Base-by-base conservation (phyloP, 1,139 yeast genomes). In the Taphrina flavorubra region DNA sequence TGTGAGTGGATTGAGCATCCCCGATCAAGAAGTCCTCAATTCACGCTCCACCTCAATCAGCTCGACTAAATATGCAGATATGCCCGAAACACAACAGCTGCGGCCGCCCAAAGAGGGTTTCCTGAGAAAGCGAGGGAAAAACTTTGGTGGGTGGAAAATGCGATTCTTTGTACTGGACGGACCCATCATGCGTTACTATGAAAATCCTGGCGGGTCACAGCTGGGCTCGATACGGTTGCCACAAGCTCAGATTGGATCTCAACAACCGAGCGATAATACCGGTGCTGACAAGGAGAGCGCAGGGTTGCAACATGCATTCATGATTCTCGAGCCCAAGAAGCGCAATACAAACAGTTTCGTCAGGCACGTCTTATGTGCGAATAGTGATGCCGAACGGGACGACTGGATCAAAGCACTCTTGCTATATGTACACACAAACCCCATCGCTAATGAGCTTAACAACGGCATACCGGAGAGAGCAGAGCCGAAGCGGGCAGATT, bases 291-390 rank as follows among this genome's bases (percentile, higher is more conserved):
- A 71, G 34, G 70, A 70, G 16, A 73, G 73, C 6, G 84, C 85
- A 70, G 91, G 92, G 1, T 88, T 87, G 68, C 81, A 90, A 69
- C 92, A 90, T 79, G 96, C 94, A 0, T 88, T 91, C 75, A 81
- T 88, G 51, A 80, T 91, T 0, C 81, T 85, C 79, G 97, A 90
- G 75, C 82, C 85, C 6, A 84, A 83, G 71, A 86, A 85, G 73
- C 77, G 80, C 63, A 82, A 85, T 37, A 83, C 85, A 63, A 78
- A 84, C n/a, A 80, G 85, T 1, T 77, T 76, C 47, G 83, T 85
- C 1, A 87, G 86, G 70, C 92, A 89, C 76, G 84, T 87, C 65
- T 83, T 92, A 71, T 91, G 96, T 78, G 91, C 96, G 1, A 97
- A 92, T 76, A 85, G 89, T 0, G 90, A 89, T 67, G 82, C 81